Percentiles rank a stretch among this genome's conserved stretches.
phyloP scores from a whole-genome alignment of 768 basidiomycete genomes.

The Lentinula detonsa region DNA sequence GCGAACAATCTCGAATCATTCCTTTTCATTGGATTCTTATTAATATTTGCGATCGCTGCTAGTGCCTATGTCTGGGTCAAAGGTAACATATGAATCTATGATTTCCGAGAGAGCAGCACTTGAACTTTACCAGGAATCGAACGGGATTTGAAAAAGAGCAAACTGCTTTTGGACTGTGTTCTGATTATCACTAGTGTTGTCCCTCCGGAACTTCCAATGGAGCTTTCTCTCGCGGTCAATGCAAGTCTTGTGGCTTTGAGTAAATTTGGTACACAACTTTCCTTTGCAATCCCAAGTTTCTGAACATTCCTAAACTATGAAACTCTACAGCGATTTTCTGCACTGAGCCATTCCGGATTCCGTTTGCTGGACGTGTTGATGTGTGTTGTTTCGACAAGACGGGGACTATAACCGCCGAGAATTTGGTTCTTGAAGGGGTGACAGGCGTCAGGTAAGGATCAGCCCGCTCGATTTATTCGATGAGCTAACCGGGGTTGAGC shows the following conservation, averaged over 20 bases:
- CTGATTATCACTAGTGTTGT: constrained; percentile 97
- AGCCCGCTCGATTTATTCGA: neutral
- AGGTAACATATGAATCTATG: constrained; percentile 39
- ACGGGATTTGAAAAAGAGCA: constrained; percentile 88
- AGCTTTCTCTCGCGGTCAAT: constrained; percentile 93
- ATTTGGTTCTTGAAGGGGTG: constrained; percentile 90
- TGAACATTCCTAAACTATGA: neutral
- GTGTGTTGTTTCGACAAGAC: constrained; percentile 99
- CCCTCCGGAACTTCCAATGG: constrained; percentile 98
- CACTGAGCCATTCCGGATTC: constrained; percentile 98
- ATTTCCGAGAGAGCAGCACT: too few relatives aligned
- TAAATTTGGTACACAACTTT: constrained; percentile 66
- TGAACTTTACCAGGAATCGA: constrained; percentile 61
- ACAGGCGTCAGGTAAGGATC: constrained; percentile 81
- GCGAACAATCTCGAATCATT: constrained; percentile 96
- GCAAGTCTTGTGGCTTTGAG: constrained; percentile 89
- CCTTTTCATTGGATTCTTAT: constrained; percentile 95
- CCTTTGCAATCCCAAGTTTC: too few relatives aligned
- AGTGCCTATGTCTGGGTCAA: constrained; percentile 98
- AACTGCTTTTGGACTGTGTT: constrained; percentile 91
- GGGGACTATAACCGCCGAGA: constrained; percentile 95
- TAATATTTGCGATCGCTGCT: constrained; percentile 96
- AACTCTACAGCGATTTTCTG: constrained; percentile 82
- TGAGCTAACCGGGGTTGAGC: neutral
- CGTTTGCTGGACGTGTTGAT: constrained; percentile 91